Evolutionary conservation across 371 early-diverging fungal species (phyloP), one percentile per base, ranked within the genome.

Genomic region (Smittium culicis): DNA sequence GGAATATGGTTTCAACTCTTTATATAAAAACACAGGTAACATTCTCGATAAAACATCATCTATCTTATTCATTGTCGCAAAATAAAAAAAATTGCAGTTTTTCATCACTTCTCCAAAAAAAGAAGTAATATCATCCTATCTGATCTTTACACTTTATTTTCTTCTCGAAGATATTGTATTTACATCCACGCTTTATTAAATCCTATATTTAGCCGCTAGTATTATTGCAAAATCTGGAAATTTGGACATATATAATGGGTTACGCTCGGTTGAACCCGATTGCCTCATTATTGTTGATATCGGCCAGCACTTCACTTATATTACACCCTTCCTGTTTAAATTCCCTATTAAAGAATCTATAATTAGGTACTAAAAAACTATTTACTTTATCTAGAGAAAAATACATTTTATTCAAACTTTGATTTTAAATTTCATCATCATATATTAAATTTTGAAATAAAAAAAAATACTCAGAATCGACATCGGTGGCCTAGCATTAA

Each of bases 401-500:
- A n/a, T n/a, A n/a, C n/a, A n/a, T n/a, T n/a, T n/a, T n/a, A n/a
- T n/a, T n/a, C n/a, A n/a, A n/a, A n/a, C n/a, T 45, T 45, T 45
- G 14, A 45, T 45, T 45, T 45, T 45, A 14, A 14, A 8, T 45
- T 14, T 8, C 8, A 45, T 45, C 20, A 45, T 45, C 20, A 20
- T 45, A 8, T 45, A 8, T 45, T 45, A 8, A 45, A 14, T 45
- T 45, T 20, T 20, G 11, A 35, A 11, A 56, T 20, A 14, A 8
- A 64, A 8, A 45, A 8, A 11, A 20, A 27, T 64, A 66, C 55
- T 45, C 58, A 82, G 91, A 32, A 82, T 92, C 56, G 86, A 91
- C 66, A 86, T 92, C 1, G 93, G 92, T 32, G 93, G 93, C 1
- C 88, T 89, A 65, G 73, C 90, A 54, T 72, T 92, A 70, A 92